phyloP scores from a whole-genome alignment of 371 early-diverging fungal genomes.

The Mucor piriformis region DNA sequence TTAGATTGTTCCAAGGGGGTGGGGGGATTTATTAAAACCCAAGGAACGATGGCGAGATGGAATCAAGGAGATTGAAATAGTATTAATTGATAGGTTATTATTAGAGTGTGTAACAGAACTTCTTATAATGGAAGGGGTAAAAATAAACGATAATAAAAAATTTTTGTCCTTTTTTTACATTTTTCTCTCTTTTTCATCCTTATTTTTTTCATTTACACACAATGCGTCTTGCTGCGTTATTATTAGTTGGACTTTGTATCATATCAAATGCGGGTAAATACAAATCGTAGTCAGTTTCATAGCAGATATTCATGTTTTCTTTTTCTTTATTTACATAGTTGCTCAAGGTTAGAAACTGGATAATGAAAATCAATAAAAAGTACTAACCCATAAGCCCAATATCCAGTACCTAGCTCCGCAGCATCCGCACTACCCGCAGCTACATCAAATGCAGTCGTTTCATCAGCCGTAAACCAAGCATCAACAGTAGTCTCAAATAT shows the following conservation, averaged over 20 bases:
- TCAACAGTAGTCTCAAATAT: not conserved
- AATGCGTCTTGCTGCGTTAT: constrained; percentile 7
- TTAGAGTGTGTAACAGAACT: constrained; percentile 2
- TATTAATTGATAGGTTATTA: constrained; percentile 6
- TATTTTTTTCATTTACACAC: not conserved
- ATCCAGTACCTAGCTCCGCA: too few relatives aligned
- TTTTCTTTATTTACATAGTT: too few relatives aligned
- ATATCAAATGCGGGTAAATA: constrained; percentile 15
- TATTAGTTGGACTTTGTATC: not conserved
- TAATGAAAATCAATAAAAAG: not conserved
- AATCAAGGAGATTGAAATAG: not conserved
- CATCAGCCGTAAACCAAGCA: not conserved
- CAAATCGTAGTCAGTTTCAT: too few relatives aligned
- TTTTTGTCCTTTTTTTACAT: not conserved
- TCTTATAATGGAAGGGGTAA: constrained; percentile 1
- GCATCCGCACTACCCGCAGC: not conserved
- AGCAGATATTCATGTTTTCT: too few relatives aligned
- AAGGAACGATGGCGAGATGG: not conserved
- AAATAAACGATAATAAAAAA: not conserved
- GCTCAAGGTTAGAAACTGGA: constrained; percentile 23
- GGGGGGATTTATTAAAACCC: not conserved
- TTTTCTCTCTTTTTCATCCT: constrained; percentile 1
- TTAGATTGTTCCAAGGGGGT: too few relatives aligned
- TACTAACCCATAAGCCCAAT: too few relatives aligned
- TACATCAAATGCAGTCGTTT: not conserved